Evolutionary conservation across 2,329 filamentous ascomycete genomes (phyloP), one percentile per base, ranked within the genome.

Genomic region (Alternaria longipes): DNA sequence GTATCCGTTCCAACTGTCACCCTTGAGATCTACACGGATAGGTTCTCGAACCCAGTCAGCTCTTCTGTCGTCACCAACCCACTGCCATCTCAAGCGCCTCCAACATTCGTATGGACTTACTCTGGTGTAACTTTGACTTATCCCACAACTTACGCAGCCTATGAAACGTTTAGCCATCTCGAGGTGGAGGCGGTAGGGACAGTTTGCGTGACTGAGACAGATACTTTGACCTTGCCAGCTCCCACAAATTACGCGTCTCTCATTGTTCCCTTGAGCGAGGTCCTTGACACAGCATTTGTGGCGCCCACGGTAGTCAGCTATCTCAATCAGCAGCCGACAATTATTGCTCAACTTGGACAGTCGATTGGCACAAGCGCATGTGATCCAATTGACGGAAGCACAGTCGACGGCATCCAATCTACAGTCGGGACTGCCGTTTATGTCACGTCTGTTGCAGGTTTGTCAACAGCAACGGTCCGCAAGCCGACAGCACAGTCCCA

Each of bases 91-190:
- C n/a, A n/a, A n/a, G n/a, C n/a, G n/a, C n/a, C n/a, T n/a, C n/a
- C n/a, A n/a, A n/a, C n/a, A n/a, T n/a, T n/a, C n/a, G n/a, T n/a
- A n/a, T n/a, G n/a, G n/a, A n/a, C n/a, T n/a, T n/a, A 66, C 20
- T 57, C 64, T 0, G 68, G 65, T 0, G 72, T 75, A 0, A 51
- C 64, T 4, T 45, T 79, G 44, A 78, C 75, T 1, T 78, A 65
- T 14, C 76, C 76, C 1, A 79, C 76, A 1, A 60, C 60, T 0
- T 79, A 79, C 50, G 66, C 69, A 7, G 72, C 67, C 2, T 79
- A 79, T 34, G 62, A 57, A 11, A 69, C 69, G 1, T 78, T 78
- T 52, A 76, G 66, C 22, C 69, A 73, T 24, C 49, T 75, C 5
- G 62, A 63, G 6, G 70, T 76, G 7, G 62, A 63, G 8, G 56